These are phyloP conservation scores for Alopecurus myosuroides DNA, from an alignment of 176 grass and related monocot species.

Conservation along the genomic window DNA sequence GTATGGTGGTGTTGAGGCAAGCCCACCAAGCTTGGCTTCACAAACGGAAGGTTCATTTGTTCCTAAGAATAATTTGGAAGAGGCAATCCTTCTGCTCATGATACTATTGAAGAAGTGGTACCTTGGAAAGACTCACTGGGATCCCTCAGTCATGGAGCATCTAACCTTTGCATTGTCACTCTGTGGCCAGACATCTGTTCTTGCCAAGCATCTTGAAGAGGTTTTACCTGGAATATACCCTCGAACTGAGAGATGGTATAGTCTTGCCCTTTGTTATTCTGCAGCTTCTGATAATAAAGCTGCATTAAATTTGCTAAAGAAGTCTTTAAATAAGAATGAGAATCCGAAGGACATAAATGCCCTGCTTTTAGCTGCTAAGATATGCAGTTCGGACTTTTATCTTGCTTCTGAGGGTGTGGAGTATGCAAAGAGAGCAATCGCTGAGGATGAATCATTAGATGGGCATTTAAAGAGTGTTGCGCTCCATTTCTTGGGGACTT, in stretches of 20 bases:
- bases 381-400: conserved; percentile 56
- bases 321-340: conserved; percentile 77
- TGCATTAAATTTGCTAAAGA: conserved; percentile 82
- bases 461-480: conserved; percentile 70
- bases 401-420: conserved; percentile 81
- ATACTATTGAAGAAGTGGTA: conserved; percentile 83
- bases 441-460: conserved; percentile 40
- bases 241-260: conserved; percentile 84
- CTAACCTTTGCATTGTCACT: conserved; percentile 86
- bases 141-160: conserved; percentile 85
- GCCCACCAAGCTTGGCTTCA: conserved; percentile 69
- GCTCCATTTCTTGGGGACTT: conserved; percentile 69
- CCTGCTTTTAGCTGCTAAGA: conserved; percentile 82
- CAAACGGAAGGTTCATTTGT: conserved; percentile 88
- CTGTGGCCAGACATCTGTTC: conserved; percentile 70
- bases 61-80: conserved; percentile 93
- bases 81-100: conserved; percentile 88
- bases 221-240: conserved; percentile 82
- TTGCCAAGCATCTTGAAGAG: conserved; percentile 78
- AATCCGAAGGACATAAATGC: conserved; percentile 64
- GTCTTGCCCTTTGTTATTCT: conserved; percentile 74
- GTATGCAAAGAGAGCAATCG: conserved; percentile 71
- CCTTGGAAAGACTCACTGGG: conserved; percentile 82
- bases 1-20: conserved; percentile 76
- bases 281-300: conserved; percentile 50